Evolutionary conservation across 1,284 basidiomycete genomes (phyloP).

Genomic region (Jaminaea rosea): DNA sequence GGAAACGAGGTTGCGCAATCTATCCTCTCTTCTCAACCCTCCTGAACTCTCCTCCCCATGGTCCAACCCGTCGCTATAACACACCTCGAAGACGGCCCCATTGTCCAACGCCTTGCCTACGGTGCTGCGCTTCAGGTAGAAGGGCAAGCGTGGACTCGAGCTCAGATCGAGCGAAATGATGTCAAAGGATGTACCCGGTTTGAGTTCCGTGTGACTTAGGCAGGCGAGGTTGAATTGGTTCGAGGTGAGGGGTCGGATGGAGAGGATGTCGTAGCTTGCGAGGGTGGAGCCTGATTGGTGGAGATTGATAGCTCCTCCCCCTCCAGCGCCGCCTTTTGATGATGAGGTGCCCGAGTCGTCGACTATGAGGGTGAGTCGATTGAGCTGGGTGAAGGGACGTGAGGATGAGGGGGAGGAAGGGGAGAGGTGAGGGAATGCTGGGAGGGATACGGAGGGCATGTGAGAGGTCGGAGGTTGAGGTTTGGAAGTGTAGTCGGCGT

Average conservation of each 20-base stretch:
- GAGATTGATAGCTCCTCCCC: too few relatives aligned
- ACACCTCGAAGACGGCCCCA: constrained; percentile 73
- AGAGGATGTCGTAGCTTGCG: constrained; percentile 64
- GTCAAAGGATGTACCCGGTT: constrained; percentile 62
- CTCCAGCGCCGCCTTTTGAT: constrained; percentile 28
- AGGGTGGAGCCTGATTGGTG: constrained; percentile 11
- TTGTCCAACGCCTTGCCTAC: constrained; percentile 71
- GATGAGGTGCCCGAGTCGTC: constrained; percentile 32
- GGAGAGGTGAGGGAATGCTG: not conserved
- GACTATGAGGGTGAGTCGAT: constrained; percentile 39
- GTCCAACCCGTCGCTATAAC: constrained; percentile 50
- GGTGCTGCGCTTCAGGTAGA: constrained; percentile 69
- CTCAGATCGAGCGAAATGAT: constrained; percentile 72
- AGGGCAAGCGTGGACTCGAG: constrained; percentile 63
- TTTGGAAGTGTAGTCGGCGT: not conserved
- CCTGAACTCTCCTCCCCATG: not conserved
- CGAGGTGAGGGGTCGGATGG: constrained; percentile 63
- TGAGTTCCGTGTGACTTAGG: constrained; percentile 68
- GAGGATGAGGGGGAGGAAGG: not conserved
- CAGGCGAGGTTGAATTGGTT: constrained; percentile 67
- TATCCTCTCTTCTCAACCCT: not conserved
- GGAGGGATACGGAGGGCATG: not conserved
- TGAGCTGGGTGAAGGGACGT: constrained; percentile 28
- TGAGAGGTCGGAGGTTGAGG: not conserved
- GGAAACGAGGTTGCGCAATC: constrained; percentile 31